Evolutionary conservation across 2,329 filamentous ascomycete genomes (phyloP).

Genomic region (Sporothrix brasiliensis): DNA sequence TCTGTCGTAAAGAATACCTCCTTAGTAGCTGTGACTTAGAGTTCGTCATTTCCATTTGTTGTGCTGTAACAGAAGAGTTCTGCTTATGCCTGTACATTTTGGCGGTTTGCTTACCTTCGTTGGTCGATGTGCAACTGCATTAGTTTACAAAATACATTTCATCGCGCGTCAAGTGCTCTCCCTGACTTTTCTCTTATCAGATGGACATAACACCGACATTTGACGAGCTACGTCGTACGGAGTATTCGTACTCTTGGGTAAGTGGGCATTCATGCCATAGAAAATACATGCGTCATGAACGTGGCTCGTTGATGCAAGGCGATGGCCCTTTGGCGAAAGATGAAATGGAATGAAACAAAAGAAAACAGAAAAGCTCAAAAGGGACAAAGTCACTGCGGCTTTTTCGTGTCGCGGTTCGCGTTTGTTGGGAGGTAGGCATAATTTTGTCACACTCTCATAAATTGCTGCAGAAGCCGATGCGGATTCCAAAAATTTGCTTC

Average conservation of each 20-base stretch:
- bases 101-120: not conserved
- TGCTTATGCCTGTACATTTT: not conserved
- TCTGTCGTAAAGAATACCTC: not conserved
- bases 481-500: not conserved
- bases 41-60: not conserved
- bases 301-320: not conserved
- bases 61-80: not conserved
- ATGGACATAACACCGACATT: not conserved
- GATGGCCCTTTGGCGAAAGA: not conserved
- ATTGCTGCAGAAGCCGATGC: not conserved
- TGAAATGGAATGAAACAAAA: not conserved
- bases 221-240: not conserved
- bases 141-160: not conserved
- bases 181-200: not conserved
- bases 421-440: not conserved
- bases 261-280: not conserved
- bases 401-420: slow-evolving; percentile 3
- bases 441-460: not conserved
- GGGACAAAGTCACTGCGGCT: not conserved
- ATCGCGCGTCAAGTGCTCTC: not conserved
- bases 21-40: slow-evolving; percentile 13
- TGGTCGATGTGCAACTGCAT: not conserved
- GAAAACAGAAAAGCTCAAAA: not conserved
- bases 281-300: not conserved
- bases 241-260: not conserved